These are phyloP conservation scores for Nadsonia fulvescens DNA, from an alignment of 805 yeast species.

Conservation along the genomic window DNA sequence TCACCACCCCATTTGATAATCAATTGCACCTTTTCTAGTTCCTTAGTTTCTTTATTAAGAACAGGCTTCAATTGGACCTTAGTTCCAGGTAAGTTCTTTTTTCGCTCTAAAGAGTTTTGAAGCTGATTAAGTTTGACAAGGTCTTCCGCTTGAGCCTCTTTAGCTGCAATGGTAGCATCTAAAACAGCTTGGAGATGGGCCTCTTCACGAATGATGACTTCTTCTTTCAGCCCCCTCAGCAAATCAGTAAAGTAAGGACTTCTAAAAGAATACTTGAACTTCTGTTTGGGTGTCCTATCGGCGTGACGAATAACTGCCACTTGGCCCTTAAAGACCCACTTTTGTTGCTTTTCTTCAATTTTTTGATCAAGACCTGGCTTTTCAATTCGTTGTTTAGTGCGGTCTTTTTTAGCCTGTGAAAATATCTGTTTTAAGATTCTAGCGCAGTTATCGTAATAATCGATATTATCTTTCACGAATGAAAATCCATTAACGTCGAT, in stretches of 20 bases:
- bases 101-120: constrained; percentile 71
- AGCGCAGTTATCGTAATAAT: constrained; percentile 73
- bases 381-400: constrained; percentile 16
- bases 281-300: constrained; percentile 96
- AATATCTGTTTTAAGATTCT: constrained; percentile 61
- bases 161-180: constrained; percentile 68
- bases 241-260: constrained; percentile 73
- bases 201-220: constrained; percentile 83
- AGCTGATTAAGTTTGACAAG: constrained; percentile 56
- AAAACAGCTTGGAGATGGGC: constrained; percentile 73
- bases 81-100: constrained; percentile 84
- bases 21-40: constrained; percentile 87
- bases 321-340: constrained; percentile 91
- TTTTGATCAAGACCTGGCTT: constrained; percentile 23
- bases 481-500: constrained; percentile 98
- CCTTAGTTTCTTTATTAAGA: constrained; percentile 32
- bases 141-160: constrained; percentile 61
- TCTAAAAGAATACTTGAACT: constrained; percentile 85
- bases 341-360: constrained; percentile 53
- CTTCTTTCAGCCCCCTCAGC: constrained; percentile 87
- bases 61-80: constrained; percentile 91
- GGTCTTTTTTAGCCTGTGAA: constrained; percentile 31
- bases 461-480: constrained; percentile 80
- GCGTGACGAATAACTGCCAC: constrained; percentile 91
- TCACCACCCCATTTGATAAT: constrained; percentile 99